Evolutionary conservation across 768 basidiomycete species (phyloP), one percentile per base, ranked within the genome.

Genomic region (Lactifluus hygrophoroides): DNA sequence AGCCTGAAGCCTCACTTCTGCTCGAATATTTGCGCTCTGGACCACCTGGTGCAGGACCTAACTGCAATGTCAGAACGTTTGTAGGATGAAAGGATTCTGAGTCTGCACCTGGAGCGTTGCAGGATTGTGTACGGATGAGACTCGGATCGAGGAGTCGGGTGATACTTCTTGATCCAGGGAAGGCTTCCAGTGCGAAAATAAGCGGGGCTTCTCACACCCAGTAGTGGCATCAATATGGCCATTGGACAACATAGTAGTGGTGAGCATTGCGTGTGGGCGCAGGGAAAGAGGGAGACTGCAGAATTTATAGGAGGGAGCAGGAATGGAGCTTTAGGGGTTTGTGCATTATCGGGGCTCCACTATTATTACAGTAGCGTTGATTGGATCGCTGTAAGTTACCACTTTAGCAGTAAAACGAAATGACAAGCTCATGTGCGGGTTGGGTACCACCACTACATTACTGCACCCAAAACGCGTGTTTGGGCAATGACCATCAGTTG

Each of bases 141-240:
- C n/a, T n/a, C n/a, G n/a, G n/a, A n/a, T n/a, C n/a, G n/a, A 23
- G n/a, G 21, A 13, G 16, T 44, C 40, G 21, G 46, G 38, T 40
- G 37, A 1, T 11, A 28, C 54, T n/a, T n/a, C n/a, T 40, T 38
- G 54, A 11, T 25, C 56, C 48, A 56, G 19, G n/a, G 56, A 56
- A 7, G 56, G 56, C 40, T 56, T 56, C 56, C 56, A 56, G 13
- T 56, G 56, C 1, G 56, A 49, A 17, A 56, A 56, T 11, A 56
- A 43, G 37, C 56, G 56, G 30, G 56, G 56, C 56, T 42, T 56
- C 23, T 55, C 54, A 19, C 16, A 35, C 14, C 23, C 6, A 21
- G 34, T 10, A n/a, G n/a, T 27, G 44, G 14, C 8, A n/a, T 27
- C n/a, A 9, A 38, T 28, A n/a, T 32, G n/a, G 27, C 46, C 13